Percentiles rank a stretch among this genome's conserved stretches.
phyloP scores from a whole-genome alignment of 2,329 filamentous ascomycete species.

The Ramularia endophylla region DNA sequence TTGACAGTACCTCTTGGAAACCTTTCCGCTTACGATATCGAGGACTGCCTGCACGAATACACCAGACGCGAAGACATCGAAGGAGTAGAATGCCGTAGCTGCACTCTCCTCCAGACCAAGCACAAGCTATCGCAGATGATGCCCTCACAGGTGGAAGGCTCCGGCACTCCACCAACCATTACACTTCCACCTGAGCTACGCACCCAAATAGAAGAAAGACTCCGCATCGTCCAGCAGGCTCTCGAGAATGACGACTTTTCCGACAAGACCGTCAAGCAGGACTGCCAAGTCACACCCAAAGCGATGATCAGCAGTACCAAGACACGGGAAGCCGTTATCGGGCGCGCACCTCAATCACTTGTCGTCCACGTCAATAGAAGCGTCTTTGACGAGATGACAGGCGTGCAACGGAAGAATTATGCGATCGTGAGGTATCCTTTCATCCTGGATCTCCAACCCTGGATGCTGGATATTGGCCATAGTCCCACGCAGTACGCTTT shows the following conservation, averaged over 20 bases:
- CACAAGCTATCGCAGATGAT: constrained; percentile 47
- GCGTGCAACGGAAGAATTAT: constrained; percentile 74
- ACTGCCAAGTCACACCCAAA: constrained; percentile 47
- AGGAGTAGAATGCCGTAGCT: constrained; percentile 86
- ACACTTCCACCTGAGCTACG: constrained; percentile 40
- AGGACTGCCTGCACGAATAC: constrained; percentile 76
- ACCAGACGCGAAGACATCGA: constrained; percentile 79
- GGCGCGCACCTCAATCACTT: constrained; percentile 71
- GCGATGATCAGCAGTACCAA: constrained; percentile 74
- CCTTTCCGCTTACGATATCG: constrained; percentile 61
- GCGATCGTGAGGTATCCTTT: constrained; percentile 72
- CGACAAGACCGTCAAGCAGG: constrained; percentile 45
- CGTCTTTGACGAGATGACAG: constrained; percentile 78
- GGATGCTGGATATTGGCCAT: constrained; percentile 57
- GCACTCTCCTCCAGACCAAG: constrained; percentile 63
- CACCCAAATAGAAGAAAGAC: constrained; percentile 43
- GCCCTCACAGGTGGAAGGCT: not conserved
- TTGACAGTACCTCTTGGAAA: constrained; percentile 75
- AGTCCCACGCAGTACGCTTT: constrained; percentile 11
- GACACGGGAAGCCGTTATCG: constrained; percentile 81
- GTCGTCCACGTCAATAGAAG: constrained; percentile 88
- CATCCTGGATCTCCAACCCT: constrained; percentile 69
- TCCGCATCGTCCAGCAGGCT: constrained; percentile 62
- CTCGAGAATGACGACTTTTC: constrained; percentile 76
- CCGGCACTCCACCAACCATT: constrained; percentile 9